phyloP scores from a whole-genome alignment of 306 rosid species.

The Quercus parvula region DNA sequence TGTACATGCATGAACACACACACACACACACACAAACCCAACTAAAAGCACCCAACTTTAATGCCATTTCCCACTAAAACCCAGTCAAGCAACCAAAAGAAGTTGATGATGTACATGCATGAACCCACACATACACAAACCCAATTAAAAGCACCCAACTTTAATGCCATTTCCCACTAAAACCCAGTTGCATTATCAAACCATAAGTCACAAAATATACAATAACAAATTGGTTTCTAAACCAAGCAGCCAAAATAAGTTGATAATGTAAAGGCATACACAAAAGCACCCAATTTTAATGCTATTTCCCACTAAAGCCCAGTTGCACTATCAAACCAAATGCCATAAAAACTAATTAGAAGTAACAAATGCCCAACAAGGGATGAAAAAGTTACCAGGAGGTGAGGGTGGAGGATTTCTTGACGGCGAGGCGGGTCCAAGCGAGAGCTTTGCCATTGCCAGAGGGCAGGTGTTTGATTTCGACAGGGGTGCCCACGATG shows the following conservation, averaged over 20 bases:
- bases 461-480: slow-evolving; percentile 68
- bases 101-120: no score
- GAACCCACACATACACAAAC: background rate
- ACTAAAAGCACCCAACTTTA: background rate
- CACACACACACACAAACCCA: background rate
- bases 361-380: no score
- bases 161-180: no score
- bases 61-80: no score
- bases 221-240: background rate
- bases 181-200: no score
- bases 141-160: background rate
- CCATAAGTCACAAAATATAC: background rate
- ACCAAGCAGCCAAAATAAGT: background rate
- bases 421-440: slow-evolving; percentile 82
- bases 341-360: no score
- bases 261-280: no score
- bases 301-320: no score
- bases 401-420: slow-evolving; percentile 64
- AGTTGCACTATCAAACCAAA: no score
- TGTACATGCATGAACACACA: no score
- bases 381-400: slow-evolving; percentile 41
- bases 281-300: background rate
- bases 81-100: background rate
- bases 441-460: slow-evolving; percentile 82
- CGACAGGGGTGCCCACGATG: slow-evolving; percentile 59